Percentiles rank a stretch among this genome's conserved stretches.
phyloP scores from a whole-genome alignment of 2,329 filamentous ascomycete species.

The Cladosporium halotolerans region DNA sequence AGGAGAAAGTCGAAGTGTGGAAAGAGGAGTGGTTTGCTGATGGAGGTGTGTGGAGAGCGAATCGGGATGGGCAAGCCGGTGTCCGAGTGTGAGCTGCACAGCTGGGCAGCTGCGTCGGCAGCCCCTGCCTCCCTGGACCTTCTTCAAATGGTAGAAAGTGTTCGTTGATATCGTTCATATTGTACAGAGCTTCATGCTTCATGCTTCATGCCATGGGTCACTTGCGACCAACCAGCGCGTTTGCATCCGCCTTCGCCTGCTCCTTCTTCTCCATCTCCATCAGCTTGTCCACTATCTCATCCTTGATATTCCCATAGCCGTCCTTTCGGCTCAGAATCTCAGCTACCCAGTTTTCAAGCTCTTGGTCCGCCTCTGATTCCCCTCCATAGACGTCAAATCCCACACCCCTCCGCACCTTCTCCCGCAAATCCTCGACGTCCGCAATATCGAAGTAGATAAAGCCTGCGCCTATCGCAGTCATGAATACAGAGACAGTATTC shows the following conservation, averaged over 20 bases:
- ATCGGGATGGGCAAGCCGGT: conserved; percentile 64
- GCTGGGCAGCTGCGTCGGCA: not conserved
- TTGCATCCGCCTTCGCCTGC: conserved; percentile 11
- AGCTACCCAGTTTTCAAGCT: conserved; percentile 50
- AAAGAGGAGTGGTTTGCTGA: conserved; percentile 85
- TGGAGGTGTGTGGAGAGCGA: conserved; percentile 77
- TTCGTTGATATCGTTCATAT: conserved; percentile 9
- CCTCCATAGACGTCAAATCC: conserved; percentile 53
- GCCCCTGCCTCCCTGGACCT: too few relatives aligned
- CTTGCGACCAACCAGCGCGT: conserved; percentile 1
- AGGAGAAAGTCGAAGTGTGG: conserved; percentile 88
- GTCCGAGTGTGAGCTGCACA: conserved; percentile 21
- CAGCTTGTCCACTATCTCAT: conserved; percentile 21
- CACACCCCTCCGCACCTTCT: conserved; percentile 52
- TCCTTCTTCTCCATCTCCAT: conserved; percentile 20
- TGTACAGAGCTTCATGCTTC: not conserved
- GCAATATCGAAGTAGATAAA: conserved; percentile 71
- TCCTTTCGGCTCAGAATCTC: conserved; percentile 45
- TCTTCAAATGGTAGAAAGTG: not conserved
- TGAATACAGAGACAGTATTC: conserved; percentile 69
- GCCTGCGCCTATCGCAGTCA: conserved; percentile 67
- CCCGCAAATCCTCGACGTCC: conserved; percentile 47
- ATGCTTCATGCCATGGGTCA: not conserved
- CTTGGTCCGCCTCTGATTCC: conserved; percentile 43
- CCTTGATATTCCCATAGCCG: conserved; percentile 34